Evolutionary conservation across 176 grass and related monocot species (phyloP).

Genomic region (Zea mays): DNA sequence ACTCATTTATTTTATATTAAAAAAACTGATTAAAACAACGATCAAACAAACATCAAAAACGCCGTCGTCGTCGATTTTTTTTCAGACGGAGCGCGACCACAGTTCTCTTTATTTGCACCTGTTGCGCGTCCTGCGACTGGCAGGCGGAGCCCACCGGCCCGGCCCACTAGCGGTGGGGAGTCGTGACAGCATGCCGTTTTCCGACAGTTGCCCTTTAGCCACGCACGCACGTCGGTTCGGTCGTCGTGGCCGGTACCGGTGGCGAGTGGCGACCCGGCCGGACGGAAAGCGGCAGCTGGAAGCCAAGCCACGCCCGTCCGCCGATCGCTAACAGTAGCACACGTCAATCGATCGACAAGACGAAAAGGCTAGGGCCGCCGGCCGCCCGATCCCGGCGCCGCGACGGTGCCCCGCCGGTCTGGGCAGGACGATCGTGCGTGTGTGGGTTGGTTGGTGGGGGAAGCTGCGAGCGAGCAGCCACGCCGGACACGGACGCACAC

Average conservation of each 20-base stretch:
- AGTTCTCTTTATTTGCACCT: background rate
- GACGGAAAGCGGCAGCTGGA: slow-evolving; percentile 21
- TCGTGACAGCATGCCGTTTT: background rate
- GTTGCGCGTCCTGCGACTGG: background rate
- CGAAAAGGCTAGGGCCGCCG: slow-evolving; percentile 8
- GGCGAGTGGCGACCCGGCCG: background rate
- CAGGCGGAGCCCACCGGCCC: too few species aligned
- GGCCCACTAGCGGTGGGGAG: background rate
- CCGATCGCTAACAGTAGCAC: too few species aligned
- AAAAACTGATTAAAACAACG: too few species aligned
- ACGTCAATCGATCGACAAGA: slow-evolving; percentile 31
- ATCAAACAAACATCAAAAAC: too few species aligned
- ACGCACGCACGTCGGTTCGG: background rate
- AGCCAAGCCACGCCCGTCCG: background rate
- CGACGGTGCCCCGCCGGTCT: background rate
- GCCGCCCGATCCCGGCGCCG: too few species aligned
- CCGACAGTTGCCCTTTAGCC: background rate
- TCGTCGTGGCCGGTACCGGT: background rate
- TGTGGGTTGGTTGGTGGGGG: too few species aligned
- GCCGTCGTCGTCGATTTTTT: too few species aligned
- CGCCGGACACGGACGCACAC: background rate
- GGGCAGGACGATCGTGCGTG: background rate
- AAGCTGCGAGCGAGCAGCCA: background rate
- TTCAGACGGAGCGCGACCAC: too few species aligned
- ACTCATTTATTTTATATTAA: too few species aligned